Evolutionary conservation across 345 rosid species (phyloP).

Genomic region (Rubroshorea leprosula): DNA sequence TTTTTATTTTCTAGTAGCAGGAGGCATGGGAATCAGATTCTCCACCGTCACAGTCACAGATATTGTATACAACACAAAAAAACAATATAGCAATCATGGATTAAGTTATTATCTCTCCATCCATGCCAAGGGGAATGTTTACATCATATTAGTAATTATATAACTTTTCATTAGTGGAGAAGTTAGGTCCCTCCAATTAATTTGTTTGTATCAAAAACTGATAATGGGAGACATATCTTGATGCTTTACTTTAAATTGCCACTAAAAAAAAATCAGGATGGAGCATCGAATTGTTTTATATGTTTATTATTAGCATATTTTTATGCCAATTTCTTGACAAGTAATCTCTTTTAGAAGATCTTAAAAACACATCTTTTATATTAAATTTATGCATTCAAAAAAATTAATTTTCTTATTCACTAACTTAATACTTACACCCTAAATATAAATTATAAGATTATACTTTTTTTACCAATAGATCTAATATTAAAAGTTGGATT

Average conservation of each 20-base stretch:
- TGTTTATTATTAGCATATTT: too few species aligned
- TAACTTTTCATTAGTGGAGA: neutral
- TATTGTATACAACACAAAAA: neutral
- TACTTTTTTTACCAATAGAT: too few species aligned
- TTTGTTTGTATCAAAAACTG: neutral
- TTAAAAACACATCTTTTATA: too few species aligned
- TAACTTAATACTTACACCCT: too few species aligned
- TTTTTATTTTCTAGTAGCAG: neutral
- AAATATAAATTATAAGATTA: too few species aligned
- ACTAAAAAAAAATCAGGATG: neutral
- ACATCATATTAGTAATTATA: neutral
- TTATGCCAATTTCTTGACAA: too few species aligned
- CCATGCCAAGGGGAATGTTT: neutral
- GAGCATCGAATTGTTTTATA: too few species aligned
- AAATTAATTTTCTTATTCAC: too few species aligned
- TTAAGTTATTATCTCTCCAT: neutral
- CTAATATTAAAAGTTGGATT: too few species aligned
- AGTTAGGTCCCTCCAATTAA: neutral
- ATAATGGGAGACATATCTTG: neutral
- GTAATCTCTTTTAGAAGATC: too few species aligned
- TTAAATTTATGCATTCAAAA: too few species aligned
- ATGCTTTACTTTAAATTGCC: neutral
- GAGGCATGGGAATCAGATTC: neutral
- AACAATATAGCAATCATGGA: neutral
- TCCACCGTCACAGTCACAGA: neutral